Base-by-base conservation (phyloP, 306 rosid genomes). In the Sicyos edulis region DNA sequence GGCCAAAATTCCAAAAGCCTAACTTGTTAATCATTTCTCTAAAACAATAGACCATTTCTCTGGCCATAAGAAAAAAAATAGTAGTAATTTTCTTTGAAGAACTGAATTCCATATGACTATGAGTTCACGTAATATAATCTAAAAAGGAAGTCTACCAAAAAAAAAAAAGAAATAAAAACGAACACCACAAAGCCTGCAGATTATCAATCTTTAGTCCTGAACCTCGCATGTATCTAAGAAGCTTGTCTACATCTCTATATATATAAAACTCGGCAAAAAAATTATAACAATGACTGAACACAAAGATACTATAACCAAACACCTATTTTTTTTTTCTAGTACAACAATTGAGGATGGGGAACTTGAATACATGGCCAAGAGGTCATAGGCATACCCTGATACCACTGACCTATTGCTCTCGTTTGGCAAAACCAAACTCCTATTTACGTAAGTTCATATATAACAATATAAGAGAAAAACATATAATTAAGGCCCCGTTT, bases 1-100 rank as follows among this genome's bases (percentile, higher is more conserved):
- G 22, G 54, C 54, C 34, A 66, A 66, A 66, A 66, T 20, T 44
- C 54, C 71, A 44, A 45, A n/a, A 66, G 19, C 32, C 71, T 66
- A 19, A 22, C 32, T 17, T 20, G 71, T 44, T 6, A 20, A 42
- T 42, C 10, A 42, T 19, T 63, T 64, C 14, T 62, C 69, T 15
- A 62, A n/a, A 14, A 60, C 34, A 61, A 42, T 37, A 63, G 2
- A 37, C 8, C 54, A 42, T n/a, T 16, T 16, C 32, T 44, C 72
- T 21, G 51, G 14, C 70, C 54, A 45, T 20, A 14, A 67, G n/a
- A 47, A 47, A 67, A 44, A 21, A 1, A 13, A n/a, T n/a, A 66
- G 45, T 3, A 44, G 11, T 45, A 8, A 13, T 24, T 47, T 49
- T 47, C 16, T 20, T 65, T 44, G 32, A 64, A 17, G 26, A 17